These are phyloP conservation scores for Fusarium ambrosium DNA, from an alignment of 2,329 filamentous ascomycete species.

Conservation along the genomic window DNA sequence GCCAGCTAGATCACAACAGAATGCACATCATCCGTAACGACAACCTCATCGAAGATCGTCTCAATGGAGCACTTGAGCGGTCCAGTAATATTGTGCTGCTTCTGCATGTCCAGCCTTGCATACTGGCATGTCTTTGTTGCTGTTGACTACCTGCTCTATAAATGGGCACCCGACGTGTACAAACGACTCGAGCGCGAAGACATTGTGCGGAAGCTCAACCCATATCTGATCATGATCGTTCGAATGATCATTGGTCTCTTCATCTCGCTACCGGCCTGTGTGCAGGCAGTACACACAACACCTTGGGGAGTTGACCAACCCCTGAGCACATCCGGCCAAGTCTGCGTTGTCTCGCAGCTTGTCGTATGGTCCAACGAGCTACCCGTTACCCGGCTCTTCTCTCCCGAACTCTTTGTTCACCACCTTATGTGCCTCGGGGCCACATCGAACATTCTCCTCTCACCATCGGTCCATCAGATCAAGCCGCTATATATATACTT, in stretches of 20 bases:
- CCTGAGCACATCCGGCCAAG: slow-evolving; percentile 35
- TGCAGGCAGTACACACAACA: slow-evolving; percentile 36
- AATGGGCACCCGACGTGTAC: slow-evolving; percentile 24
- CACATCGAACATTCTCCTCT: slow-evolving; percentile 38
- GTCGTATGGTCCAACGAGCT: slow-evolving; percentile 44
- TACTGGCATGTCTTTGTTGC: slow-evolving; percentile 41
- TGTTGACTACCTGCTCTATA: slow-evolving; percentile 26
- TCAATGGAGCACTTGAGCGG: slow-evolving; percentile 28
- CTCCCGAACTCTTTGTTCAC: slow-evolving; percentile 42
- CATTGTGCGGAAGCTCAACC: slow-evolving; percentile 29
- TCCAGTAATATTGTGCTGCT: slow-evolving; percentile 33
- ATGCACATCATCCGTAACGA: background rate
- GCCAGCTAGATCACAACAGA: background rate
- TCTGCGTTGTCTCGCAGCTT: slow-evolving; percentile 45
- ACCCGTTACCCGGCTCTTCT: slow-evolving; percentile 23
- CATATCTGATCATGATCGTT: slow-evolving; percentile 32
- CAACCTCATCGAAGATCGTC: background rate
- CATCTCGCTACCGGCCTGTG: slow-evolving; percentile 36
- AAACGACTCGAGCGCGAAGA: slow-evolving; percentile 25
- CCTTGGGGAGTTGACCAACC: slow-evolving; percentile 38
- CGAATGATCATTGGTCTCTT: slow-evolving; percentile 48
- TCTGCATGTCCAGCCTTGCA: slow-evolving; percentile 29
- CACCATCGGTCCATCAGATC: slow-evolving; percentile 43
- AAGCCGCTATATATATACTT: slow-evolving; percentile 45
- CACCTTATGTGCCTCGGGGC: slow-evolving; percentile 44